These are phyloP conservation scores for Aegilops tauschii DNA, from an alignment of 176 grass and related monocot species.

Conservation along the genomic window DNA sequence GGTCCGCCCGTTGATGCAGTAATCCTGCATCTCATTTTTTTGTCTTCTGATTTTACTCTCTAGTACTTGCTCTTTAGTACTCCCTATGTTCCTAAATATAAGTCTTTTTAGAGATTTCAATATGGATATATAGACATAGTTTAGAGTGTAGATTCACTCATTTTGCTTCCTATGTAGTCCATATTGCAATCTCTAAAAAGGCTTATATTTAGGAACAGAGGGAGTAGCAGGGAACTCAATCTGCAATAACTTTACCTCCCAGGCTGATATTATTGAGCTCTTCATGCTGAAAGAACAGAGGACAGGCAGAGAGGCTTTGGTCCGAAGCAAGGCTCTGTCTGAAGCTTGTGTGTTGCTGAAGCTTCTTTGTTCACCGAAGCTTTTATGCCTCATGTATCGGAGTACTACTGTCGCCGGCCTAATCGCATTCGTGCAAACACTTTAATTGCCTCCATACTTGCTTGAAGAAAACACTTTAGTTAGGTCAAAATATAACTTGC, in stretches of 20 bases:
- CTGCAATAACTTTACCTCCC: not conserved
- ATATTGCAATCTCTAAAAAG: too few species aligned
- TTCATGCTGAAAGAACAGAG: not conserved
- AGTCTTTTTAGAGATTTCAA: too few species aligned
- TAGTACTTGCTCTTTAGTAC: not conserved
- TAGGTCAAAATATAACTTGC: not conserved
- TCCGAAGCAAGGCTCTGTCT: not conserved
- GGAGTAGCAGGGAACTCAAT: not conserved
- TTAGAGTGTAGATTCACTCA: too few species aligned
- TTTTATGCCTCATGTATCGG: not conserved
- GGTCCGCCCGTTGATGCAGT: not conserved
- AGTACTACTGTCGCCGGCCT: too few species aligned
- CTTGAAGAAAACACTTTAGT: not conserved
- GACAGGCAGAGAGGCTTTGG: not conserved
- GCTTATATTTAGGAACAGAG: too few species aligned
- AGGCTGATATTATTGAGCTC: not conserved
- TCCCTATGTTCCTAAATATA: too few species aligned
- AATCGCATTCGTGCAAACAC: not conserved
- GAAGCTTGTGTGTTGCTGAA: not conserved
- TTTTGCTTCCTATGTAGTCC: too few species aligned
- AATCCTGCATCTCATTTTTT: too few species aligned
- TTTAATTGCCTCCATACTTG: not conserved
- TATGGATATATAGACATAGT: too few species aligned
- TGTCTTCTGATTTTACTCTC: not conserved
- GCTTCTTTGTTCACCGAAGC: not conserved